These are phyloP conservation scores for Dalbergia cultrata DNA, from an alignment of 306 rosid species.

Conservation along the genomic window DNA sequence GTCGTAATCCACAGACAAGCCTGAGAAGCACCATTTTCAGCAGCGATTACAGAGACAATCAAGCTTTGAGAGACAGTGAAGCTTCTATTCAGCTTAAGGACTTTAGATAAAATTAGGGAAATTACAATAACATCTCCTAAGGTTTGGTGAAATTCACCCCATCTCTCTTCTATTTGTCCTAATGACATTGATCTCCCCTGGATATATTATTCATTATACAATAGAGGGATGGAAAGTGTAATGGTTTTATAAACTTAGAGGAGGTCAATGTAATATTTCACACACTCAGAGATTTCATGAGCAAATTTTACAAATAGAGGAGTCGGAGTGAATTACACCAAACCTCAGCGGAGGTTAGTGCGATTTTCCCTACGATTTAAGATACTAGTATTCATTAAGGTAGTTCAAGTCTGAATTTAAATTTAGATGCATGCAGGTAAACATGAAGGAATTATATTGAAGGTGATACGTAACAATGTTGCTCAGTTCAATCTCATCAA, in stretches of 20 bases:
- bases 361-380: not conserved
- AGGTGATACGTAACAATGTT: not conserved
- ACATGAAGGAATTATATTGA: slow-evolving; percentile 16
- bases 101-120: not conserved
- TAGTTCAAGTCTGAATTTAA: slow-evolving; percentile 24
- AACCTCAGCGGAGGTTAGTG: too few species aligned
- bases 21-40: slow-evolving; percentile 53
- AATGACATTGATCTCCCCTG: too few species aligned
- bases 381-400: not conserved
- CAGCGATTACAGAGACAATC: slow-evolving; percentile 26
- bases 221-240: too few species aligned
- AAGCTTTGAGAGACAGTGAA: slow-evolving; percentile 10
- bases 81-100: slow-evolving; percentile 4
- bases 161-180: too few species aligned
- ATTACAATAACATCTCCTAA: too few species aligned
- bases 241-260: too few species aligned
- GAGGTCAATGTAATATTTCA: too few species aligned
- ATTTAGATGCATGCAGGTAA: slow-evolving; percentile 1
- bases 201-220: too few species aligned
- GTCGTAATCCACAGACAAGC: slow-evolving; percentile 79
- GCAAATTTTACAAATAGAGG: too few species aligned
- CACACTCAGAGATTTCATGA: too few species aligned
- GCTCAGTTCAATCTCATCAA: slow-evolving; percentile 34
- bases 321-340: too few species aligned
- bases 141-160: too few species aligned